Conservation (phyloP, 1,284 basidiomycete genomes). For the Stereum hirsutum region DNA sequence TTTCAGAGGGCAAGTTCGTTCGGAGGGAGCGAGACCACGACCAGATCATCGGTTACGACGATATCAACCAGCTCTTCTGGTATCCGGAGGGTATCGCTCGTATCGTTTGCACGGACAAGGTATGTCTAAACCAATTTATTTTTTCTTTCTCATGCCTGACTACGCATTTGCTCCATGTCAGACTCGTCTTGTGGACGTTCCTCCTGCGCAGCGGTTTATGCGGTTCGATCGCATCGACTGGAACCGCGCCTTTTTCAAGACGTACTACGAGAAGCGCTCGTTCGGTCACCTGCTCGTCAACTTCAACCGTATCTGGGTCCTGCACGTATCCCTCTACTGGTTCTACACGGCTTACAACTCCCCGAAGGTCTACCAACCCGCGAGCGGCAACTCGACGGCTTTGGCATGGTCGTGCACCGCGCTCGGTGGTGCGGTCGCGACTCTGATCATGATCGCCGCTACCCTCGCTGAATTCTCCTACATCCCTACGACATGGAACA, state of each 20-base stretch:
- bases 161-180: conserved; percentile 18
- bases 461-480: conserved; percentile 91
- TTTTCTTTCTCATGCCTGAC: conserved; percentile 1
- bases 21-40: conserved; percentile 91
- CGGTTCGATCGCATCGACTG: conserved; percentile 93
- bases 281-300: conserved; percentile 93
- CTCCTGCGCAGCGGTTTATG: conserved; percentile 89
- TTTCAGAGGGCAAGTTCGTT: conserved; percentile 93
- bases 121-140: no score
- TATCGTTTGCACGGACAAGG: conserved; percentile 86
- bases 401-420: conserved; percentile 86
- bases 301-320: conserved; percentile 97
- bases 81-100: conserved; percentile 97
- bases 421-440: conserved; percentile 84
- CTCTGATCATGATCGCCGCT: conserved; percentile 88
- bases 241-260: conserved; percentile 94
- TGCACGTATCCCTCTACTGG: conserved; percentile 88
- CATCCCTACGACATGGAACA: conserved; percentile 96
- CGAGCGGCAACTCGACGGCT: conserved; percentile 47
- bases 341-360: conserved; percentile 95
- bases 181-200: conserved; percentile 84
- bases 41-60: conserved; percentile 96
- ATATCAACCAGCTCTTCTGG: conserved; percentile 99
- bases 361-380: conserved; percentile 63
- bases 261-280: conserved; percentile 92